Percentiles rank a stretch among this genome's conserved stretches.
Evolutionary conservation across 2,329 filamentous ascomycete species (phyloP).

Genomic region (Trichophyton benhamiae): DNA sequence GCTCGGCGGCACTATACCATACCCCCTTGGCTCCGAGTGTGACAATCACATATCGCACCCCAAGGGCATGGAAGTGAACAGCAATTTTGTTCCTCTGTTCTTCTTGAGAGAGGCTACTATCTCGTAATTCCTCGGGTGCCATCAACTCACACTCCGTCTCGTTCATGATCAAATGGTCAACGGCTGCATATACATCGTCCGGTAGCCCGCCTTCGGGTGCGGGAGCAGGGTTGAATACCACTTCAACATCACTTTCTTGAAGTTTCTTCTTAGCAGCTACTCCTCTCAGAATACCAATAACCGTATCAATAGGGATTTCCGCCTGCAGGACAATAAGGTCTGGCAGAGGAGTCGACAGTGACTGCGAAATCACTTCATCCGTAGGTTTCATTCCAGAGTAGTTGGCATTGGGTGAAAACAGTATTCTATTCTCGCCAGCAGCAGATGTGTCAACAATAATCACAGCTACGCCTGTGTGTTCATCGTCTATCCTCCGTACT

Average conservation of each 20-base stretch:
- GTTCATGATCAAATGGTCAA: conserved; percentile 76
- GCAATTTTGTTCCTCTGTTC: conserved; percentile 45
- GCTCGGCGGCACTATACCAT: conserved; percentile 47
- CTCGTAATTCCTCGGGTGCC: conserved; percentile 36
- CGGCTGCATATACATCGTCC: conserved; percentile 48
- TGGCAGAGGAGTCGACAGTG: conserved; percentile 34
- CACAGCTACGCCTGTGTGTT: conserved; percentile 57
- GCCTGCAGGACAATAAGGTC: conserved; percentile 63
- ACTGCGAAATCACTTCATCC: conserved; percentile 27
- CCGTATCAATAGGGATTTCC: conserved; percentile 58
- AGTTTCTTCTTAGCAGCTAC: conserved; percentile 22
- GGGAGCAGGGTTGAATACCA: conserved; percentile 79
- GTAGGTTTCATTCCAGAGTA: conserved; percentile 32
- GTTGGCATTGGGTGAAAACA: conserved; percentile 62
- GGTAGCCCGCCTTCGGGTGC: conserved; percentile 64
- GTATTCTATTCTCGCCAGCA: conserved; percentile 61
- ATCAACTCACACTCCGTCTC: conserved; percentile 77
- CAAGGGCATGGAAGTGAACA: conserved; percentile 50
- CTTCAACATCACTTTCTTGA: conserved; percentile 43
- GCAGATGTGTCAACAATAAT: conserved; percentile 63
- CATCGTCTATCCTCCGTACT: conserved; percentile 36
- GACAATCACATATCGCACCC: conserved; percentile 66
- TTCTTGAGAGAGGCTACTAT: conserved; percentile 25
- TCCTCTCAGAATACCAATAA: conserved; percentile 46
- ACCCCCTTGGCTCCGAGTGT: conserved; percentile 75